These are phyloP conservation scores for Fonsecaea pedrosoi DNA, from an alignment of 2,329 filamentous ascomycete genomes.

Conservation along the genomic window DNA sequence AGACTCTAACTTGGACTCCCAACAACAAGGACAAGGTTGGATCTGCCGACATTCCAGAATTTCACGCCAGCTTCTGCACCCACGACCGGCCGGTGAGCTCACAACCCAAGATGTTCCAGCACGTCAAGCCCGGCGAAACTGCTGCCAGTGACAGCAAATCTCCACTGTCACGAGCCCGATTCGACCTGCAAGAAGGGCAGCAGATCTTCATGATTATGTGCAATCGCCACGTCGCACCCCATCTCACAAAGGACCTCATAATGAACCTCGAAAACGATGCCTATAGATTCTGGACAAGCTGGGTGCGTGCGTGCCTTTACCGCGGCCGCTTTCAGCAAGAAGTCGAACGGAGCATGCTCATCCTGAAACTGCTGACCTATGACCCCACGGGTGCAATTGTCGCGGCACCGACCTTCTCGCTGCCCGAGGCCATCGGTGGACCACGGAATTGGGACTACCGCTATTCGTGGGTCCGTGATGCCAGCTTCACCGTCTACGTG, in stretches of 20 bases:
- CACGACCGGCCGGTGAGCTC: slow-evolving; percentile 19
- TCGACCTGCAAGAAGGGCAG: slow-evolving; percentile 35
- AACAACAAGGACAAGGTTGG: slow-evolving; percentile 7
- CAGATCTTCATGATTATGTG: slow-evolving; percentile 36
- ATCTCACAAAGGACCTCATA: slow-evolving; percentile 32
- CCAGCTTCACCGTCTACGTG: slow-evolving; percentile 78
- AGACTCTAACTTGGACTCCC: slow-evolving; percentile 26
- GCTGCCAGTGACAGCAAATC: slow-evolving; percentile 7
- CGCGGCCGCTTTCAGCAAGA: slow-evolving; percentile 75
- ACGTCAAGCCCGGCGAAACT: slow-evolving; percentile 11
- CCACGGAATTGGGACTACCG: slow-evolving; percentile 58
- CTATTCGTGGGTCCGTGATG: slow-evolving; percentile 78
- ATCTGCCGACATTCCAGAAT: slow-evolving; percentile 28
- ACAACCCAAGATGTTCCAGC: slow-evolving; percentile 28
- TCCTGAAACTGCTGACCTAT: slow-evolving; percentile 77
- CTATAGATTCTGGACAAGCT: slow-evolving; percentile 74
- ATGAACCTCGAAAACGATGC: slow-evolving; percentile 66
- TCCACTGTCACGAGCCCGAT: slow-evolving; percentile 18
- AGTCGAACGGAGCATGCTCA: slow-evolving; percentile 72
- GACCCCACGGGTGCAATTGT: slow-evolving; percentile 80
- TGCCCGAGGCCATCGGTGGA: slow-evolving; percentile 76
- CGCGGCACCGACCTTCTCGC: slow-evolving; percentile 76
- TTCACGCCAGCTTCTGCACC: slow-evolving; percentile 31
- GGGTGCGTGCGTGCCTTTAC: slow-evolving; percentile 74
- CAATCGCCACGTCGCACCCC: slow-evolving; percentile 27